Evolutionary conservation across 2,329 filamentous ascomycete genomes (phyloP), one percentile per base, ranked within the genome.

Genomic region (Arthrobotrys musiformis): DNA sequence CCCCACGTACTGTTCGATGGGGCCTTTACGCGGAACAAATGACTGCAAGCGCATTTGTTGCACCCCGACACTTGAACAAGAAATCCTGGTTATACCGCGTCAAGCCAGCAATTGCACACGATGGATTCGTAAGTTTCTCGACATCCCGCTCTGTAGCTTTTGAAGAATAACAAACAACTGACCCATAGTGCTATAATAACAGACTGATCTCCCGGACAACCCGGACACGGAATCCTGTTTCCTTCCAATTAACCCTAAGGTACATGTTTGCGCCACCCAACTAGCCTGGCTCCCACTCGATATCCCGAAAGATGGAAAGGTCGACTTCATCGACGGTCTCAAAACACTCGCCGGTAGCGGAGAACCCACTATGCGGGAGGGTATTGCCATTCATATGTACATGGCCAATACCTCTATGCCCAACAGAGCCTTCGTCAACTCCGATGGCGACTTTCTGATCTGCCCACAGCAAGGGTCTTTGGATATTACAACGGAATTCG

Each of bases 401-500:
- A 83, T 83, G 76, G 83, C 85, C 79, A 87, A 86, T 78, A 80
- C 81, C 0, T 84, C 82, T 58, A 87, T 88, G 86, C 81, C 82
- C 2, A 82, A 82, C 4, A 82, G 84, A 37, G 85, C 86, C 0
- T 86, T 86, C 78, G 84, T 83, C 79, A 87, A 86, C 79, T 88
- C 88, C 1, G 90, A 92, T 75, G 90, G 90, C 15, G 90, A 92
- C 81, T 87, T 90, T 76, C 84, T 91, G 63, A 89, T 92, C 54
- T 86, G 91, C 1, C 89, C 87, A 0, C 90, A 92, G 75, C 86
- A 89, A 79, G 90, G 90, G 11, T 85, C 87, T 0, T 84, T 92
- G 1, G 88, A 91, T 79, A 89, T 92, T 52, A 89, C 90, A 81
- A 92, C 90, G 1, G 90, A 92, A 81, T 86, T 91, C 15, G 90